phyloP scores from a whole-genome alignment of 2,329 filamentous ascomycete genomes.

The Tolypocladium endophyticum region DNA sequence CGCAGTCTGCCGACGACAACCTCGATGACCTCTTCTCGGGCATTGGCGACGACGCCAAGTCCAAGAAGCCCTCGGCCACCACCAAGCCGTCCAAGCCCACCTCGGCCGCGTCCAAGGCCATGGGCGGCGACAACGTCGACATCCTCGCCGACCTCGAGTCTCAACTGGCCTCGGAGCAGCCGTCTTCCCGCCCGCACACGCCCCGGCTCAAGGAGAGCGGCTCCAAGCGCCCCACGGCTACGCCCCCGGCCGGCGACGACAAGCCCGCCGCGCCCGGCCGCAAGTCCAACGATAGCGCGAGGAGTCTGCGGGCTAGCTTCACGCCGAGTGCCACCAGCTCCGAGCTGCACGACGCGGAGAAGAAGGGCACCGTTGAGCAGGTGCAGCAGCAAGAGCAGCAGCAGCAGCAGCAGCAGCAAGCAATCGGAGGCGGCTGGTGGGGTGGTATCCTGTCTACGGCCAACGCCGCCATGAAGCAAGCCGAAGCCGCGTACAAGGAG shows the following conservation, averaged over 20 bases:
- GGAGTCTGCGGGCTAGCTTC: slow-evolving; percentile 61
- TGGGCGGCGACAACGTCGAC: slow-evolving; percentile 50
- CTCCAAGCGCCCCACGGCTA: slow-evolving; percentile 33
- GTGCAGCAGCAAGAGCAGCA: slow-evolving; percentile 19
- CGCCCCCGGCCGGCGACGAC: slow-evolving; percentile 53
- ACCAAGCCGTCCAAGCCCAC: slow-evolving; percentile 30
- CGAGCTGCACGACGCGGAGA: slow-evolving; percentile 47
- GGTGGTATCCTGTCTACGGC: slow-evolving; percentile 77
- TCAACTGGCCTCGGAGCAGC: slow-evolving; percentile 58
- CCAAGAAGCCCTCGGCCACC: slow-evolving; percentile 33
- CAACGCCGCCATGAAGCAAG: slow-evolving; percentile 79
- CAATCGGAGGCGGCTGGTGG: slow-evolving; percentile 70
- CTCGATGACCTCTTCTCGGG: slow-evolving; percentile 56
- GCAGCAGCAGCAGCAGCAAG: slow-evolving; percentile 15
- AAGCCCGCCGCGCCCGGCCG: slow-evolving; percentile 36
- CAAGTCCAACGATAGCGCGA: slow-evolving; percentile 69
- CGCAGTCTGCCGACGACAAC: slow-evolving; percentile 47
- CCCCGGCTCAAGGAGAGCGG: slow-evolving; percentile 55
- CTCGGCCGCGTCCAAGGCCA: slow-evolving; percentile 32
- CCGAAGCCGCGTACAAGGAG: slow-evolving; percentile 86
- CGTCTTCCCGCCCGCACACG: slow-evolving; percentile 70
- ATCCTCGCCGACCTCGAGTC: slow-evolving; percentile 77
- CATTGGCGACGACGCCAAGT: slow-evolving; percentile 41
- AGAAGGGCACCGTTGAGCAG: slow-evolving; percentile 37
- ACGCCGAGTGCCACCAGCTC: slow-evolving; percentile 58